A percentile compares a stretch with the other conserved stretches of the same genome.
Evolutionary conservation across 306 rosid species (phyloP).

Genomic region (Cicer cuneatum): DNA sequence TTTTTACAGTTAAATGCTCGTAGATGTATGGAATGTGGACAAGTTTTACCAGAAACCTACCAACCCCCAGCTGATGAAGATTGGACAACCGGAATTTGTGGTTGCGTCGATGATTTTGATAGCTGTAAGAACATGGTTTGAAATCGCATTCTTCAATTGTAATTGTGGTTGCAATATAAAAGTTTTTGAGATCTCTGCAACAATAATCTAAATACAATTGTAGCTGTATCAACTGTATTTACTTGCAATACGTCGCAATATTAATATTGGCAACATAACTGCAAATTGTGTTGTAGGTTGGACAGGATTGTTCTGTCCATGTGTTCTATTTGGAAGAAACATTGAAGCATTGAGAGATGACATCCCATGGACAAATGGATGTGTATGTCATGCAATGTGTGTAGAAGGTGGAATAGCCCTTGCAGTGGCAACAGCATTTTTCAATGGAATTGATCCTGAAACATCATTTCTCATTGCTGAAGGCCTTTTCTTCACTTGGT

Average conservation of each 20-base stretch:
- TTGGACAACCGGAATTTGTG: slow-evolving; percentile 38
- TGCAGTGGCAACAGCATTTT: slow-evolving; percentile 20
- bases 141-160: no score
- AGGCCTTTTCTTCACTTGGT: slow-evolving; percentile 27
- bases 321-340: slow-evolving; percentile 28
- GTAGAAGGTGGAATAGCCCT: slow-evolving; percentile 37
- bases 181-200: no score
- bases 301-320: slow-evolving; percentile 31
- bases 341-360: slow-evolving; percentile 25
- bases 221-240: no score
- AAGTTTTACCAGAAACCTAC: slow-evolving; percentile 32
- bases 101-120: slow-evolving; percentile 13
- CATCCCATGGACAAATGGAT: slow-evolving; percentile 5
- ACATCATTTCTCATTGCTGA: slow-evolving; percentile 36
- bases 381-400: slow-evolving; percentile 38
- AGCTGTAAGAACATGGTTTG: neutral
- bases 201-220: no score
- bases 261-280: no score
- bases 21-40: slow-evolving; percentile 38
- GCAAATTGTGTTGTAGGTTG: slow-evolving; percentile 6
- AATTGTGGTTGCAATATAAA: no score
- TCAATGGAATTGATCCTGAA: slow-evolving; percentile 37
- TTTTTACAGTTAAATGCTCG: slow-evolving; percentile 30
- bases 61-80: slow-evolving; percentile 38
- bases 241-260: no score